Percentiles rank a stretch among this genome's conserved stretches.
Conservation (phyloP, 495 filamentous ascomycete genomes). For the Astrocystis sublimbata region DNA sequence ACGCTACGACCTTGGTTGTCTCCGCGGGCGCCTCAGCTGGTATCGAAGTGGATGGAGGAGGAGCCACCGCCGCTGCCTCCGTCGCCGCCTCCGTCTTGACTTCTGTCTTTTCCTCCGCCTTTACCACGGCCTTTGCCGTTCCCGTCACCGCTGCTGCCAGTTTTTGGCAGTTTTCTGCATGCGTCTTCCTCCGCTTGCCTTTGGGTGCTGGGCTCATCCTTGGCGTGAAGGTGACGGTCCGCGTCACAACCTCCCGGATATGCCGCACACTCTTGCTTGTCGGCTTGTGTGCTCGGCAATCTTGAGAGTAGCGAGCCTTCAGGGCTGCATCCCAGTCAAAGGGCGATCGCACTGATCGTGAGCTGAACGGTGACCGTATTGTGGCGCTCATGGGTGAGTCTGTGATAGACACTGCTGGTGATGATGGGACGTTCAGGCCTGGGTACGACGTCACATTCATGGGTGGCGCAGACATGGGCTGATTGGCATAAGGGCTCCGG, state of each 20-base stretch:
- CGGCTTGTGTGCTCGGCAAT: slow-evolving; percentile 47
- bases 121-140: not conserved
- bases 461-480: slow-evolving; percentile 61
- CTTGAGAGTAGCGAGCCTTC: slow-evolving; percentile 49
- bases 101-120: too few species aligned
- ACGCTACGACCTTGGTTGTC: not conserved
- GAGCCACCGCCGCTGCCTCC: slow-evolving; percentile 5
- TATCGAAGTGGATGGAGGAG: slow-evolving; percentile 3
- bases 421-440: slow-evolving; percentile 60
- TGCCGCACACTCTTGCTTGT: slow-evolving; percentile 53
- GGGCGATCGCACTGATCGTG: slow-evolving; percentile 56
- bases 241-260: slow-evolving; percentile 70
- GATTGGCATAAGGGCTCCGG: slow-evolving; percentile 45
- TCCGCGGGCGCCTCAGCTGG: not conserved
- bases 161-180: slow-evolving; percentile 29
- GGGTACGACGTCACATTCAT: slow-evolving; percentile 48
- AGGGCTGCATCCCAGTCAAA: slow-evolving; percentile 63
- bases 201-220: slow-evolving; percentile 70
- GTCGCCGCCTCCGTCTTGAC: too few species aligned
- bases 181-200: slow-evolving; percentile 68
- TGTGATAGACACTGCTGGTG: slow-evolving; percentile 54
- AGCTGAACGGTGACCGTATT: slow-evolving; percentile 50
- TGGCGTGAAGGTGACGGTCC: slow-evolving; percentile 75
- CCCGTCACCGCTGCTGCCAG: slow-evolving; percentile 22
- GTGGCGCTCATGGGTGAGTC: slow-evolving; percentile 47